Base-by-base conservation (phyloP, 768 basidiomycete genomes). In the Phylloporus rhodoxanthus region DNA sequence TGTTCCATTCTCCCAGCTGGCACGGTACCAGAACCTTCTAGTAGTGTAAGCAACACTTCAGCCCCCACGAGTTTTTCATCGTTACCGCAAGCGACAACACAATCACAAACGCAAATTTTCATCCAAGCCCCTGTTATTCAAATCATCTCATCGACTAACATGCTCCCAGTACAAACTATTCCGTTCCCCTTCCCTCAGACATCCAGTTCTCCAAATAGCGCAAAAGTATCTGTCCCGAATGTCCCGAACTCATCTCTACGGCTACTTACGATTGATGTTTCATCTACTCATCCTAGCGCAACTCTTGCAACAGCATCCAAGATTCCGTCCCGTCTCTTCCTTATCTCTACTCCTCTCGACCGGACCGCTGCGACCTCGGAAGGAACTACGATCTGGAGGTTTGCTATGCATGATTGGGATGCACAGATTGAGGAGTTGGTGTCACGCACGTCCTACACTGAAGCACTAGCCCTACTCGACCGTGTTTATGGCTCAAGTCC, bases 351-450 rank as follows among this genome's bases (percentile, higher is more conserved):
- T 0, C 90, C 91, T 0, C 78, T 74, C 2, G 93, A 95, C 54
- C 81, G 82, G 51, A 68, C 78, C 2, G 70, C 79, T 1, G 80
- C 84, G 2, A 65, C 80, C 5, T 66, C 75, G 2, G 85, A 92
- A 57, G 91, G 92, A 2, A 86, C 82, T 52, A 77, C 80, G 1
- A 73, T 97, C 53, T 95, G 91, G 91, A 72, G 74, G 26, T 71
- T 94, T 43, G 55, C 60, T 8, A 84, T 92, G 77, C 79, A 75
- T 55, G 70, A 84, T 0, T 88, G 91, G 85, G 75, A 79, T 6
- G 79, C 83, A 19, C 90, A 95, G 57, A 76, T 96, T 14, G 91
- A 95, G 54, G 90, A 94, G 58, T 75, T 95, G 17, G 81, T 93
- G 3, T 65, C 72, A 28, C 74, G 66, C 4, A 86, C 84, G 0